These are phyloP conservation scores for Rubroshorea leprosula DNA, from an alignment of 345 rosid species.

Conservation along the genomic window DNA sequence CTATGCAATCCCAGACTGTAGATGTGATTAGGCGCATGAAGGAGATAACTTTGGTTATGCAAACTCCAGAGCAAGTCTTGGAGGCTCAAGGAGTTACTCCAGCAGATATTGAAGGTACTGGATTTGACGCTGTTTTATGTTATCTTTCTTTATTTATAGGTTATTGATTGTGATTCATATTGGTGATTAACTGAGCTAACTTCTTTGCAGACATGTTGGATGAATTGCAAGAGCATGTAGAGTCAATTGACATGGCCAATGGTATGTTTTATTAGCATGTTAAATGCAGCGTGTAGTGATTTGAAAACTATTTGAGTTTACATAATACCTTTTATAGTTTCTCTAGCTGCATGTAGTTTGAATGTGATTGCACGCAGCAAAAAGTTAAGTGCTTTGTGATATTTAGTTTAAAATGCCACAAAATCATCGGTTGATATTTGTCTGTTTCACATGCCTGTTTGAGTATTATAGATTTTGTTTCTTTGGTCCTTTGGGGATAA, in stretches of 20 bases:
- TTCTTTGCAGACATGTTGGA: constrained; percentile 53
- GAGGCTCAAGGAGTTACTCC: constrained; percentile 73
- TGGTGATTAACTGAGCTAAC: neutral
- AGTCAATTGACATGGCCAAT: constrained; percentile 55
- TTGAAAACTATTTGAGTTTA: neutral
- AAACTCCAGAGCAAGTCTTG: constrained; percentile 56
- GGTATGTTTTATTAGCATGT: constrained; percentile 23
- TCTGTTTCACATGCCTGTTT: neutral
- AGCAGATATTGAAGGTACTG: constrained; percentile 65
- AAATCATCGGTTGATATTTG: neutral
- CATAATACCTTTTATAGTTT: neutral
- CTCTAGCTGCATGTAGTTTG: neutral
- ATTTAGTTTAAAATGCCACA: neutral
- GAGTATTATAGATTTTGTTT: neutral
- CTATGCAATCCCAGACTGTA: constrained; percentile 73
- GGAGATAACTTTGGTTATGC: constrained; percentile 77
- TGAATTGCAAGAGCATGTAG: constrained; percentile 65
- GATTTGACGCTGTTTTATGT: neutral
- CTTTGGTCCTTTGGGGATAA: neutral
- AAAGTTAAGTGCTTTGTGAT: neutral
- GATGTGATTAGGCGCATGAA: constrained; percentile 83
- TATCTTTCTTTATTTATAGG: neutral
- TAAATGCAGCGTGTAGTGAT: neutral
- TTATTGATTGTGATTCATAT: neutral
- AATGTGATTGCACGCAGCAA: neutral